Evolutionary conservation across 306 rosid genomes (phyloP), one percentile per base, ranked within the genome.

Genomic region (Rosa multiflora): DNA sequence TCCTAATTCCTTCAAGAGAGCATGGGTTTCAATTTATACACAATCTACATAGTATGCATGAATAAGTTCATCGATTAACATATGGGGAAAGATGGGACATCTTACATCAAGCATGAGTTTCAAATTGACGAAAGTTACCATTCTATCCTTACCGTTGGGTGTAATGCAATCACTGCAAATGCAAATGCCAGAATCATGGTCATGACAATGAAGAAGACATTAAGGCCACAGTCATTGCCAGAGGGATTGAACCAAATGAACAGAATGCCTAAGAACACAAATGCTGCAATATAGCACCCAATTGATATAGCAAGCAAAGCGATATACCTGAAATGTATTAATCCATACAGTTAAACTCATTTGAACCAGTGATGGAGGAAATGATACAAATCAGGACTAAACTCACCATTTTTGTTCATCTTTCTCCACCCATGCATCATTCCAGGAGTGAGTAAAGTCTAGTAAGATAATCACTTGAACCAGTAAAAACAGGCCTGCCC

Each of bases 211-310:
- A 95, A 95, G 89, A 95, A 95, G 83, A 95, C 83, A 76, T 95
- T 95, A 80, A 95, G 91, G 86, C 98, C 84, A 51, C 99, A 95
- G 82, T 93, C 97, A 77, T 95, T 75, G 76, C 99, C 97, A 23
- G 97, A 87, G 48, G 99, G 99, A 79, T 90, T 78, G 88, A 95
- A 95, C 99, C 99, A 95, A 80, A 93, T 91, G 84, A 95, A 95
- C 75, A 93, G 87, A 88, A 95, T 52, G 78, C 99, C 99, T 0
- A 93, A 87, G 63, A 93, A 39, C 0, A 83, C 40, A 87, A 74
- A 95, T 74, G 99, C 93, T 77, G 70, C 96, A 76, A 92, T 82
- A 86, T 95, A 95, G 96, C 98, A 95, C 79, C 77, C 94, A 20
- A 83, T 44, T 37, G 99, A 95, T 80, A 95, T 49, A 75, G 69